A percentile compares a stretch with the other conserved stretches of the same genome.
phyloP scores from a whole-genome alignment of 2,329 filamentous ascomycete genomes.

The Fusarium keratoplasticum region DNA sequence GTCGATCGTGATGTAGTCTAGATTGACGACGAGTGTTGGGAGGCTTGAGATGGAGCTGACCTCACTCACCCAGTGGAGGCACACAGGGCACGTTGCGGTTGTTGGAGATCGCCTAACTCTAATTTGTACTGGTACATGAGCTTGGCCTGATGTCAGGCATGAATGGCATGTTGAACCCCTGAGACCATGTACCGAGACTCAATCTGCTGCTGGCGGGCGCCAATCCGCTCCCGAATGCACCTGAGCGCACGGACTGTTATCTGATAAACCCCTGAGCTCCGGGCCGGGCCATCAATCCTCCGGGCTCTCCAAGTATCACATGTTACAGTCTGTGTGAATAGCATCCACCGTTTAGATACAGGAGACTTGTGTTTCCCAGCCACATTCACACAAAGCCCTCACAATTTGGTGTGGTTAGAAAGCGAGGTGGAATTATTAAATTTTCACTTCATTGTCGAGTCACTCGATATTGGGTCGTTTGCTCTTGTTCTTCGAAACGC shows the following conservation, averaged over 20 bases:
- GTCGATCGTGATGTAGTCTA: slow-evolving; percentile 43
- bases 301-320: neutral
- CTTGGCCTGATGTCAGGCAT: neutral
- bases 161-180: neutral
- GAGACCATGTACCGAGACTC: slow-evolving; percentile 22
- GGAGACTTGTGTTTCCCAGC: neutral
- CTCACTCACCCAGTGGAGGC: slow-evolving; percentile 25
- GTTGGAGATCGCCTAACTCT: slow-evolving; percentile 22
- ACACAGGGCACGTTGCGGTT: slow-evolving; percentile 33
- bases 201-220: neutral
- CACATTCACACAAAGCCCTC: neutral
- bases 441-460: neutral
- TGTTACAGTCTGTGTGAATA: neutral
- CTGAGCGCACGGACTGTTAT: slow-evolving; percentile 23
- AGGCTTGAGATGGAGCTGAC: slow-evolving; percentile 36
- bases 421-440: neutral
- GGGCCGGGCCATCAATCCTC: slow-evolving; percentile 19
- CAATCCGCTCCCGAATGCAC: slow-evolving; percentile 31
- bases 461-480: neutral
- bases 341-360: neutral
- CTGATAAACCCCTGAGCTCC: slow-evolving; percentile 26
- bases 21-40: slow-evolving; percentile 41
- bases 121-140: slow-evolving; percentile 22
- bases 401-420: neutral
- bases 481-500: neutral